Evolutionary conservation across 164 flowering plant genomes (phyloP), one percentile per base, ranked within the genome.

Genomic region (Kalanchoe fedtschenkoi): DNA sequence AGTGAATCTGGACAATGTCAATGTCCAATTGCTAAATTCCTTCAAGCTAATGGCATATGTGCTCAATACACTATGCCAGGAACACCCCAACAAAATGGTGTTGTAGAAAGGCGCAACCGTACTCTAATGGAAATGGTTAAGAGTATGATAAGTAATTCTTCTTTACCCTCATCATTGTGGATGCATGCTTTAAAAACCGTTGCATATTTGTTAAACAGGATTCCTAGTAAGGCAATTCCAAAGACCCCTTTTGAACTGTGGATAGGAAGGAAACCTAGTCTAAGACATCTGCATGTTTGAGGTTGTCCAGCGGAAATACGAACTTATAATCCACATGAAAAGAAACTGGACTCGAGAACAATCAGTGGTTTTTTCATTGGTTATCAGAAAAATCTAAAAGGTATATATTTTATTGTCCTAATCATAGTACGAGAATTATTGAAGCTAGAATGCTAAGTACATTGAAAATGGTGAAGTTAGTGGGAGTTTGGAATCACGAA

Each of bases 231-330:
- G 43, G 46, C 66, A 51, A 43, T 35, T 51, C 46, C 33, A 21
- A 63, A 51, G 43, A 53, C 66, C 3, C 66, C 66, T 51, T 63
- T 63, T 35, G 44, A 63, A 34, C 15, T 33, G n/a, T 63, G 59
- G 60, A 63, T 34, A 5, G 1, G 46, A 15, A 63, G 44, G 32
- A 34, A 34, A 7, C 35, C 4, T 34, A 58, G 61, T 17, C 32
- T 34, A 34, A 58, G 61, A 58, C 63, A 60, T 19, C 7, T 60
- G 0, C 17, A 60, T 60, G 33, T 60, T 60, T 60, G 63, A 46
- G 63, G 46, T n/a, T 60, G 63, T 37, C 46, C n/a, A 24, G 32
- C 30, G 22, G 32, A 60, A 0, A 21, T 39, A 16, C 35, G 35
- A 3, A 7, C 35, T 3, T 34, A 34, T 34, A 34, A 34, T 34